Base-by-base conservation (phyloP, 2,329 filamentous ascomycete species). In the Diaporthe helianthi region DNA sequence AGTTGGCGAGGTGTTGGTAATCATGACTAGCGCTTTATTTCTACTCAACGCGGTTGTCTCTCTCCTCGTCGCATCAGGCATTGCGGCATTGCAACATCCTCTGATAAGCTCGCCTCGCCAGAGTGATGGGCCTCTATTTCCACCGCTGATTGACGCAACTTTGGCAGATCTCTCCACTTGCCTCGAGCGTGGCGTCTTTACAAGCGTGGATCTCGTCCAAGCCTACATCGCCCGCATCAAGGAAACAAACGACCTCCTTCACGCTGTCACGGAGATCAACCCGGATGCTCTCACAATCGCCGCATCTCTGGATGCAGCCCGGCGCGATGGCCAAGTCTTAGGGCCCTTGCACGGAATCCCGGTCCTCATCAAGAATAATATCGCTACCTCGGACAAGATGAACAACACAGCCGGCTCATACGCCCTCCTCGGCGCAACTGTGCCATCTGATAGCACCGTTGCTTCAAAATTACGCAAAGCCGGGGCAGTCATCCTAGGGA, bases 351-450 rank as follows among this genome's bases (percentile, higher is more conserved):
- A 91, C 76, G 89, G 89, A 1, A 83, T 91, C 2, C 89, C 89
- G 0, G 85, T 91, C 51, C 78, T 91, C 4, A 83, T 91, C 78
- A 91, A 91, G 78, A 86, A 90, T 77, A 90, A 89, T 75, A 89
- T 90, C 69, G 88, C 85, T 31, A 91, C 89, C 0, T 76, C 78
- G 1, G 88, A 90, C 74, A 76, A 82, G 71, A 88, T 89, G 86
- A 85, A 88, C 75, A 90, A 87, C 67, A 88, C 76, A 31, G 78
- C 87, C 17, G 89, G 89, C 7, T 90, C 88, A 0, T 88, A 83
- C 72, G 83, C 86, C 12, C 80, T 91, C 0, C 74, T 87, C 0
- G 86, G 87, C 2, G 84, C 88, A 15, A 63, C 82, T 68, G 82
- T 87, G 0, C 83, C 84, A 3, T 77, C 79, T 31, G 89, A 91